Conservation (phyloP, 2,329 filamentous ascomycete genomes). For the Nemania serpens region DNA sequence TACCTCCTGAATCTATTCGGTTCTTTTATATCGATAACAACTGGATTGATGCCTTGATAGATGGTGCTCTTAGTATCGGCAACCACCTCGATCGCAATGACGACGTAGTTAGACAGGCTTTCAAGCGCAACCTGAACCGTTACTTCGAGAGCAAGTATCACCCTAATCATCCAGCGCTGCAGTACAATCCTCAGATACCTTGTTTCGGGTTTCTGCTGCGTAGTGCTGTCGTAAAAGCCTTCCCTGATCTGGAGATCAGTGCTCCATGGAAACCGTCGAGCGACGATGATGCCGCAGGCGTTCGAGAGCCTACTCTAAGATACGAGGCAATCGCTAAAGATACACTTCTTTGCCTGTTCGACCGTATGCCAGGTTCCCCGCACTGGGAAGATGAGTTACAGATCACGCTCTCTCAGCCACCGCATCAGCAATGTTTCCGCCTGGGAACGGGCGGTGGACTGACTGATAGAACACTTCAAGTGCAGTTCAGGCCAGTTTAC, state of each 20-base stretch:
- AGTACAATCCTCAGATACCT: not conserved
- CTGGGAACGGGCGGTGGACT: too few species aligned
- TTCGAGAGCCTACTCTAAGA: not conserved
- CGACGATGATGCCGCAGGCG: not conserved
- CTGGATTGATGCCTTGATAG: not conserved
- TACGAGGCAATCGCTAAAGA: not conserved
- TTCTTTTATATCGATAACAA: conserved; percentile 2
- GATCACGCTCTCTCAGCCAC: not conserved
- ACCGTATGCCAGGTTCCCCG: not conserved
- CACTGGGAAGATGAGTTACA: not conserved
- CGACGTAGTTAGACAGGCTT: too few species aligned
- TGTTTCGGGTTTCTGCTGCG: not conserved
- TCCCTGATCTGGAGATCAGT: conserved; percentile 3
- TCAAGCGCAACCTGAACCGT: too few species aligned
- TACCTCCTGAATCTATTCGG: not conserved
- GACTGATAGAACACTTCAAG: too few species aligned
- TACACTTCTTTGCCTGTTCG: not conserved
- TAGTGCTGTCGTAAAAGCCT: not conserved
- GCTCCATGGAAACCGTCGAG: not conserved
- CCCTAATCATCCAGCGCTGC: not conserved
- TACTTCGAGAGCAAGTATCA: not conserved
- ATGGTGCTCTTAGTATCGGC: not conserved
- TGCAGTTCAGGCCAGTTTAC: too few species aligned
- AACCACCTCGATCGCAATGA: conserved; percentile 1
- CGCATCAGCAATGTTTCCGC: conserved; percentile 7